Percentiles rank a stretch among this genome's conserved stretches.
These are phyloP conservation scores for Epichloe typhina DNA, from an alignment of 2,329 filamentous ascomycete genomes.

Conservation along the genomic window DNA sequence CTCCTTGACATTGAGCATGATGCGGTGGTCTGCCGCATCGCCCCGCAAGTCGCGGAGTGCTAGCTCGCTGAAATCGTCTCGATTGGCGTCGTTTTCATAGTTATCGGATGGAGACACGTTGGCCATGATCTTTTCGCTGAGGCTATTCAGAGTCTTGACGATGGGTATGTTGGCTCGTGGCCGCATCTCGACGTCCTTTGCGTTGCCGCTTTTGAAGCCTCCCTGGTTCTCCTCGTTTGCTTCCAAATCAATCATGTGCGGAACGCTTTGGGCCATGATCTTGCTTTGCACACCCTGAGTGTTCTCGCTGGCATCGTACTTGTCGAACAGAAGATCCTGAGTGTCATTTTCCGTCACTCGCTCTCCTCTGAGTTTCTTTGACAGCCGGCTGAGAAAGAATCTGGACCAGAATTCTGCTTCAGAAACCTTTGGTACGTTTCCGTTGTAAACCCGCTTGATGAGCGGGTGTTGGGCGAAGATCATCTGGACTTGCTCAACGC, in stretches of 20 bases:
- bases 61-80: conserved; percentile 64
- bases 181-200: conserved; percentile 81
- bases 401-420: conserved; percentile 83
- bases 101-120: conserved; percentile 70
- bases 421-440: conserved; percentile 71
- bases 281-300: conserved; percentile 37
- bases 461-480: conserved; percentile 90
- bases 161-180: conserved; percentile 74
- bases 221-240: conserved; percentile 90
- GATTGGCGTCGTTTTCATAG: conserved; percentile 47
- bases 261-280: conserved; percentile 53
- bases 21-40: conserved; percentile 59
- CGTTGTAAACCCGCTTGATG: conserved; percentile 81
- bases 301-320: conserved; percentile 67
- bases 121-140: conserved; percentile 88
- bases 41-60: conserved; percentile 68
- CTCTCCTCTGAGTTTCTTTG: conserved; percentile 85
- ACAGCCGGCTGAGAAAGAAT: conserved; percentile 83
- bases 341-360: conserved; percentile 67
- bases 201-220: conserved; percentile 66
- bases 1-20: conserved; percentile 78
- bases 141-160: conserved; percentile 73
- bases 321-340: conserved; percentile 69
- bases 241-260: conserved; percentile 81
- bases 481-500: conserved; percentile 80